These are phyloP conservation scores for Lactarius sanguifluus DNA, from an alignment of 768 basidiomycete species.

Conservation along the genomic window DNA sequence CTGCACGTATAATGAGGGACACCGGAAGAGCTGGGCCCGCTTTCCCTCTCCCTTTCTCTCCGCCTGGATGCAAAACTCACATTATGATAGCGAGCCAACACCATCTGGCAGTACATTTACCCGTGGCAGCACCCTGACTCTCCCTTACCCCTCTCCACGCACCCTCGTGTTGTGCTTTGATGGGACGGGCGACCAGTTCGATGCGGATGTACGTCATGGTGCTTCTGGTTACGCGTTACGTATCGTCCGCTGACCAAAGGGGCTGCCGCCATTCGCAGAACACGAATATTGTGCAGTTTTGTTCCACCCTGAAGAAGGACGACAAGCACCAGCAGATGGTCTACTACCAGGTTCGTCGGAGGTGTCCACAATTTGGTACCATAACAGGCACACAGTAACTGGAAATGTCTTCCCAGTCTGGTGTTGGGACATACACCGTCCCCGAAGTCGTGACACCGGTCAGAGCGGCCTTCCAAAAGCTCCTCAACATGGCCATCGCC, in stretches of 20 bases:
- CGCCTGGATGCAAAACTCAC: too few species aligned
- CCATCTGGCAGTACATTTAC: too few species aligned
- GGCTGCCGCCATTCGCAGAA: slow-evolving; percentile 44
- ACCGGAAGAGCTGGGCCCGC: too few species aligned
- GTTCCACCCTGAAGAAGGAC: slow-evolving; percentile 69
- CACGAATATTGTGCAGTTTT: slow-evolving; percentile 69
- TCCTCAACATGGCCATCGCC: slow-evolving; percentile 61
- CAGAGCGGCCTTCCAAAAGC: slow-evolving; percentile 53
- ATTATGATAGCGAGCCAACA: too few species aligned
- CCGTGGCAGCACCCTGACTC: too few species aligned
- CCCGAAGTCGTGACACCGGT: slow-evolving; percentile 63
- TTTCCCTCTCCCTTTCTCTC: too few species aligned
- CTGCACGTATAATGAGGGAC: too few species aligned
- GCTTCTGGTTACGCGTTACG: background rate
- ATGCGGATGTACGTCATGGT: slow-evolving; percentile 50
- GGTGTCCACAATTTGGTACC: background rate
- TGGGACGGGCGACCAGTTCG: slow-evolving; percentile 63
- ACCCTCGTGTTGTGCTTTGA: slow-evolving; percentile 74
- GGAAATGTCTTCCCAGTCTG: slow-evolving; percentile 45
- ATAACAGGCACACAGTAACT: background rate
- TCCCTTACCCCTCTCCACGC: slow-evolving; percentile 30
- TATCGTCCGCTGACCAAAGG: background rate
- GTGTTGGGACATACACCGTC: slow-evolving; percentile 69
- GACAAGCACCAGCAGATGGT: slow-evolving; percentile 60
- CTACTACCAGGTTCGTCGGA: slow-evolving; percentile 61